phyloP scores from a whole-genome alignment of 768 basidiomycete species.

The Favolaschia claudopus region DNA sequence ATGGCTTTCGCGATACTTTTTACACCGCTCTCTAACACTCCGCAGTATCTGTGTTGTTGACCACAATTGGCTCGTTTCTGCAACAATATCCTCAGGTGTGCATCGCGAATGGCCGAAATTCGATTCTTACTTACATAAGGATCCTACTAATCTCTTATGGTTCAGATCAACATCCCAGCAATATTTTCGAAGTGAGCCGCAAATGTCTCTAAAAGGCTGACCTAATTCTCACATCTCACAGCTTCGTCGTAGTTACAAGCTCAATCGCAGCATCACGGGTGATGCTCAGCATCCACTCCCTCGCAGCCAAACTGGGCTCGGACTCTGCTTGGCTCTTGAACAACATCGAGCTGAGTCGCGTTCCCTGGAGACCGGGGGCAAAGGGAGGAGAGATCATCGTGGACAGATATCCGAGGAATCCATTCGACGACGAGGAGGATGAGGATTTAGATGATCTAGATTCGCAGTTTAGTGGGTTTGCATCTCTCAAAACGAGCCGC shows the following conservation, averaged over 20 bases:
- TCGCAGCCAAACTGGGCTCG: conserved; percentile 50
- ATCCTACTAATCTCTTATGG: background rate
- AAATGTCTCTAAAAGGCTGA: background rate
- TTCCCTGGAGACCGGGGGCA: conserved; percentile 45
- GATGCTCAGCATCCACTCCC: conserved; percentile 50
- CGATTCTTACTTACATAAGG: background rate
- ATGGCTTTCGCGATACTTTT: background rate
- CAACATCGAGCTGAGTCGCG: conserved; percentile 52
- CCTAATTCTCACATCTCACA: background rate
- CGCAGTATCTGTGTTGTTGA: conserved; percentile 42
- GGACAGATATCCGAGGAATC: conserved; percentile 23
- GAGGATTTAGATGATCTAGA: background rate
- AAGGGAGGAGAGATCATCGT: conserved; percentile 48
- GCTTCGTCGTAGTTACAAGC: conserved; percentile 30
- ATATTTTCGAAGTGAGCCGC: conserved; percentile 43
- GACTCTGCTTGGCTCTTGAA: conserved; percentile 53
- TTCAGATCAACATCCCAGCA: conserved; percentile 45
- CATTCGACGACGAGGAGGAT: background rate
- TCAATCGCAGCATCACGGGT: conserved; percentile 44
- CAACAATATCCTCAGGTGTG: conserved; percentile 35
- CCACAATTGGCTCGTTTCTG: conserved; percentile 43
- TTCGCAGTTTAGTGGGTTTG: conserved; percentile 12
- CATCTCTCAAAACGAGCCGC: conserved; percentile 22
- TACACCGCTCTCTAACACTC: background rate
- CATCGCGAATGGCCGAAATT: background rate